Conservation (phyloP, 2,329 filamentous ascomycete genomes). For the Pleurostoma richardsiae region DNA sequence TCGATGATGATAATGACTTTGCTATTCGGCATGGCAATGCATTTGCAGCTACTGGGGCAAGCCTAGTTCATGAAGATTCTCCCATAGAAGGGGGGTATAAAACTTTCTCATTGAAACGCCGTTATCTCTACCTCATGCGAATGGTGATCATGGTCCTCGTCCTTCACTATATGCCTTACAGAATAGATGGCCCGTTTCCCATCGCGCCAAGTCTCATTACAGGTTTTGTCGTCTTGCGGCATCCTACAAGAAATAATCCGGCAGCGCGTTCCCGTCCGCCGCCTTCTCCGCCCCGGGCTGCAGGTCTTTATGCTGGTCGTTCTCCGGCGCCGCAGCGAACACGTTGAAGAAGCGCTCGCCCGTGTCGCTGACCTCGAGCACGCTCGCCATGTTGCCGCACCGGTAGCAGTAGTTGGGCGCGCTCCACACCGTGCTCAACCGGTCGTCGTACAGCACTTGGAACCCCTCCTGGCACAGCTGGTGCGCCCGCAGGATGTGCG, state of each 20-base stretch:
- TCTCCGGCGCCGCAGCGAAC: conserved; percentile 94
- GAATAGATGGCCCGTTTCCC: too few relatives aligned
- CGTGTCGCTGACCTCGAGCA: conserved; percentile 89
- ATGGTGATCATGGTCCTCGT: background rate
- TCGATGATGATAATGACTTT: too few relatives aligned
- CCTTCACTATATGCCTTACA: too few relatives aligned
- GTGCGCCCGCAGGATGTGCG: conserved; percentile 94
- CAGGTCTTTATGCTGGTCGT: conserved; percentile 83
- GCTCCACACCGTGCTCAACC: conserved; percentile 94
- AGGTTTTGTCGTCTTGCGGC: background rate
- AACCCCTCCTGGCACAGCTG: conserved; percentile 98
- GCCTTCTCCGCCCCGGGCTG: conserved; percentile 61
- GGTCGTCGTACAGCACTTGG: conserved; percentile 93
- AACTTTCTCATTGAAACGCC: background rate
- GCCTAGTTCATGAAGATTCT: too few relatives aligned
- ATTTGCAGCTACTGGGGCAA: too few relatives aligned
- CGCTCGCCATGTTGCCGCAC: conserved; percentile 95
- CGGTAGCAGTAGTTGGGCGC: conserved; percentile 94
- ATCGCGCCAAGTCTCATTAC: too few relatives aligned
- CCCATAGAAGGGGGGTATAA: background rate
- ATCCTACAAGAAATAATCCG: conserved; percentile 64
- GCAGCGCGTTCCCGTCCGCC: conserved; percentile 58
- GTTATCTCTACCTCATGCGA: background rate
- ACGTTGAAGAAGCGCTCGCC: conserved; percentile 97
- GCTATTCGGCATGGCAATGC: too few relatives aligned